These are phyloP conservation scores for Yarrowia porcina DNA, from an alignment of 805 yeast species.

Conservation along the genomic window DNA sequence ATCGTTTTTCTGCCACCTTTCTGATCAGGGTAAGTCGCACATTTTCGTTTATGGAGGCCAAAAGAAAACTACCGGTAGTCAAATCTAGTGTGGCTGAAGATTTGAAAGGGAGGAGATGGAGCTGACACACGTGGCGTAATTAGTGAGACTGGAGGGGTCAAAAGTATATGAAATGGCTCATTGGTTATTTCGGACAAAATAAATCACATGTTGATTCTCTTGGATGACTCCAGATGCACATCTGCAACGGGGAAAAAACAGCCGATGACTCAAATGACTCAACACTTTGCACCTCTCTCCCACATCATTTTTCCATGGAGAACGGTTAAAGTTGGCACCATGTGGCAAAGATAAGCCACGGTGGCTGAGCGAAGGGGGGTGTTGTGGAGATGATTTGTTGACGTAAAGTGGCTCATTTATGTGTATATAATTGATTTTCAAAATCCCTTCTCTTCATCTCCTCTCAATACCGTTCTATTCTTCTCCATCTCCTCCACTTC, in stretches of 20 bases:
- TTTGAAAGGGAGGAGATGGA: not conserved
- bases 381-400: not conserved
- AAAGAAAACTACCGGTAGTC: not conserved
- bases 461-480: no score
- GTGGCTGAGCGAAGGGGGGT: not conserved
- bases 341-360: slow-evolving; percentile 15
- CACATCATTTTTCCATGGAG: not conserved
- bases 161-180: no score
- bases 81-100: slow-evolving; percentile 22
- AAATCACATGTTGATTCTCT: no score
- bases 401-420: no score
- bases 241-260: not conserved
- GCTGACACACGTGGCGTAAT: slow-evolving; percentile 16
- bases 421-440: no score
- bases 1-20: not conserved
- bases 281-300: not conserved
- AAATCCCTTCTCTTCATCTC: no score
- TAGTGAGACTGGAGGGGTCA: no score
- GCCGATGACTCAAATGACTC: slow-evolving; percentile 1
- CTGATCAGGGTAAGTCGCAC: not conserved
- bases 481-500: no score
- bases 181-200: not conserved
- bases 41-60: not conserved
- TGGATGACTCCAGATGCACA: not conserved
- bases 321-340: not conserved